Percentiles rank a stretch among this genome's conserved stretches.
These are phyloP conservation scores for Starmerella kuoi DNA, from an alignment of 805 yeast genomes.

Conservation along the genomic window DNA sequence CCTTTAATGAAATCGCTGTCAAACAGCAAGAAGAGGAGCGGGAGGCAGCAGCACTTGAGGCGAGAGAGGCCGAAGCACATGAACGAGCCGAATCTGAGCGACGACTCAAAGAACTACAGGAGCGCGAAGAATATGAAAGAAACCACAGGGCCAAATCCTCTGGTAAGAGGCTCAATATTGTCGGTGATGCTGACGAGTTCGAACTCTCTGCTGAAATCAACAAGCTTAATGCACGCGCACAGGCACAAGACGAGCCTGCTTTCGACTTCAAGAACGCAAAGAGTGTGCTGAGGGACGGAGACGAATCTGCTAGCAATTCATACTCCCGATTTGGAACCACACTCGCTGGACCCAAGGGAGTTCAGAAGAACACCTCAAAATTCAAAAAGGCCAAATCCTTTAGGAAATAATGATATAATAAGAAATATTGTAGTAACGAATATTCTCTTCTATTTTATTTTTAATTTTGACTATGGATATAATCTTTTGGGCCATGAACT, in stretches of 20 bases:
- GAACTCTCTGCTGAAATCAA: conserved; percentile 7
- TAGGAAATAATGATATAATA: conserved; percentile 7
- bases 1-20: conserved; percentile 2
- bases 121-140: background rate
- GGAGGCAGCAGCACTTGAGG: background rate
- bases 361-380: conserved; percentile 12
- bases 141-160: background rate
- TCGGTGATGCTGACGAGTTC: conserved; percentile 15
- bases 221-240: background rate
- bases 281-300: conserved; percentile 17
- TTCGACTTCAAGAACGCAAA: conserved; percentile 25
- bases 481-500: too few relatives aligned
- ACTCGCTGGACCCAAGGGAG: conserved; percentile 10
- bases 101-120: background rate
- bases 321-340: conserved; percentile 6
- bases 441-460: too few relatives aligned
- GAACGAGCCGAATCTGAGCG: background rate
- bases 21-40: background rate
- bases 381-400: conserved; percentile 16
- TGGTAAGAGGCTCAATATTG: conserved; percentile 17
- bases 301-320: background rate
- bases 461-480: background rate
- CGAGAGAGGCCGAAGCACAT: background rate
- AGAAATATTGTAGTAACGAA: too few relatives aligned
- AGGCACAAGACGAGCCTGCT: conserved; percentile 15